Percentiles rank a stretch among this genome's conserved stretches.
phyloP scores from a whole-genome alignment of 306 rosid genomes.

The Casuarina cunninghamiana region DNA sequence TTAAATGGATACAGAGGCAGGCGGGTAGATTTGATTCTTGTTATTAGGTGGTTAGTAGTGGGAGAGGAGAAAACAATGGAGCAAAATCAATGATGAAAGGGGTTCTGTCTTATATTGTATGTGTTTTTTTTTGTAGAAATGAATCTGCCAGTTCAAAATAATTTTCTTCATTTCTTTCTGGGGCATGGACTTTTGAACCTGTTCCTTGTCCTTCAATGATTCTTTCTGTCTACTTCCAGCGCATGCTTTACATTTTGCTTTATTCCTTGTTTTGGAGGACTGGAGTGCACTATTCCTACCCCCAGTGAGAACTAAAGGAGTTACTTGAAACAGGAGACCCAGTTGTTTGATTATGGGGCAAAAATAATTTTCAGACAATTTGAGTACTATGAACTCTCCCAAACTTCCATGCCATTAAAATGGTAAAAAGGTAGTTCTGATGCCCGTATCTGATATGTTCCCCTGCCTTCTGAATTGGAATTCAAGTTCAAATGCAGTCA shows the following conservation, averaged over 20 bases:
- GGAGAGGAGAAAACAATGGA: neutral
- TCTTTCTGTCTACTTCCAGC: neutral
- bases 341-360: too few species aligned
- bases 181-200: neutral
- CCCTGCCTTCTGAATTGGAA: neutral
- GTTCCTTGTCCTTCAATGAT: constrained; percentile 2
- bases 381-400: too few species aligned
- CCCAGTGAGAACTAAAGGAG: too few species aligned
- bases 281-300: too few species aligned
- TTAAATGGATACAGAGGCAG: neutral
- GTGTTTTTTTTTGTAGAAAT: neutral
- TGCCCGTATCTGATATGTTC: too few species aligned
- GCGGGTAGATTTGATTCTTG: neutral
- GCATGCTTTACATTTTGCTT: neutral
- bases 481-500: neutral
- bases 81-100: neutral
- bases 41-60: constrained; percentile 2
- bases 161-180: neutral
- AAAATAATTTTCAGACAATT: too few species aligned
- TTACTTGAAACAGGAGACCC: too few species aligned
- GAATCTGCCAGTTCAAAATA: neutral
- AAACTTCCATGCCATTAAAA: too few species aligned
- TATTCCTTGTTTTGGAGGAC: neutral
- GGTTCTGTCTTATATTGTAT: neutral
- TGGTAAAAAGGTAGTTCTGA: too few species aligned